These are phyloP conservation scores for Dactylellina drechsleri DNA, from an alignment of 2,329 filamentous ascomycete genomes.

Conservation along the genomic window DNA sequence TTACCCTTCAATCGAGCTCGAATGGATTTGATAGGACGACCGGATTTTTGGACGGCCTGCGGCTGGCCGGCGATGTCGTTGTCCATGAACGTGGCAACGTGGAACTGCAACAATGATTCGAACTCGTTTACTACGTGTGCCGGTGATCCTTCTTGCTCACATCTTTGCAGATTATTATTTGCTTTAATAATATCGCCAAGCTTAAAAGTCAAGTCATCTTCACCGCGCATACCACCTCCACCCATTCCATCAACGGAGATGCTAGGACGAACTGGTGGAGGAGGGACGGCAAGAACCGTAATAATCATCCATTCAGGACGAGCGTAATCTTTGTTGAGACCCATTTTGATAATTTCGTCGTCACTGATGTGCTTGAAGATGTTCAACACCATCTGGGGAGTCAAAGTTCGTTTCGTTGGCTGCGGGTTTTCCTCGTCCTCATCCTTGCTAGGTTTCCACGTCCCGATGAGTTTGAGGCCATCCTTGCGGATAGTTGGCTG, in stretches of 20 bases:
- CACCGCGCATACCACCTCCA: constrained; percentile 83
- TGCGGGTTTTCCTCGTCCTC: constrained; percentile 75
- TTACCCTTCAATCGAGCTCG: constrained; percentile 98
- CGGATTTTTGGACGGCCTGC: constrained; percentile 94
- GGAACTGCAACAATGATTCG: constrained; percentile 90
- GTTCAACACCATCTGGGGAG: constrained; percentile 82
- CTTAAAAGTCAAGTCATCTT: constrained; percentile 99
- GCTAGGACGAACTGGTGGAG: constrained; percentile 93
- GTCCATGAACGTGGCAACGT: constrained; percentile 99
- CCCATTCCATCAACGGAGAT: constrained; percentile 96
- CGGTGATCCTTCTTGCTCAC: constrained; percentile 88
- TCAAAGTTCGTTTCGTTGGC: constrained; percentile 83
- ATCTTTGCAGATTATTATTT: constrained; percentile 92
- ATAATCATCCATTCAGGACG: constrained; percentile 98
- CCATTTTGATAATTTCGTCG: constrained; percentile 84
- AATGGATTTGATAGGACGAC: constrained; percentile 94
- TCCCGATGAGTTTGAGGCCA: constrained; percentile 82
- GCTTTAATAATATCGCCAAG: constrained; percentile 97
- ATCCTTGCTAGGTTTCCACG: constrained; percentile 75
- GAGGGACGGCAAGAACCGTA: constrained; percentile 92
- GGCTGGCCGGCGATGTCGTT: constrained; percentile 98
- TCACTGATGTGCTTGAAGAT: constrained; percentile 87
- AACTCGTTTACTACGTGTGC: constrained; percentile 92
- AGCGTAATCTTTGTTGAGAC: constrained; percentile 92
- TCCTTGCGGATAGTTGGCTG: constrained; percentile 89